phyloP scores from a whole-genome alignment of 441 rosid species.

The Jatropha multifida region DNA sequence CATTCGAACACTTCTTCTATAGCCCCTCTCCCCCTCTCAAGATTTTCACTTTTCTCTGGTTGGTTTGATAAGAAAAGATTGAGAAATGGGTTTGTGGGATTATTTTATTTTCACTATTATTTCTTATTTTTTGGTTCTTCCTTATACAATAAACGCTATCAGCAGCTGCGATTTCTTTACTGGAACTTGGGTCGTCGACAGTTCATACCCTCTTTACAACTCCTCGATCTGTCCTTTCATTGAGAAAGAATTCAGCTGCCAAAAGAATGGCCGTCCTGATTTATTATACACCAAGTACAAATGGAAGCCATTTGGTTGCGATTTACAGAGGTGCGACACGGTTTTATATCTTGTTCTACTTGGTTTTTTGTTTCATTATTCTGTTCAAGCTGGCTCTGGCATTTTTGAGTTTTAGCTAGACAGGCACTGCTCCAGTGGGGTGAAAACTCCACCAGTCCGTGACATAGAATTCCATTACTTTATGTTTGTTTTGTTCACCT shows the following conservation, averaged over 20 bases:
- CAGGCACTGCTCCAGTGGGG: not conserved
- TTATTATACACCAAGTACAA: slow-evolving; percentile 50
- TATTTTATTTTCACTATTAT: not conserved
- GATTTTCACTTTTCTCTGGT: not conserved
- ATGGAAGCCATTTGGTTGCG: slow-evolving; percentile 76
- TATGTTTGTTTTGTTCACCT: no score
- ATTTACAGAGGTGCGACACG: slow-evolving; percentile 45
- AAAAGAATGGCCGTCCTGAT: slow-evolving; percentile 82
- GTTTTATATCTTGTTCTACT: not conserved
- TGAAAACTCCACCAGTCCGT: no score
- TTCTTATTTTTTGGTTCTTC: slow-evolving; percentile 14
- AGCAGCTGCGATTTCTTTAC: slow-evolving; percentile 49
- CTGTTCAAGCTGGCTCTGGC: not conserved
- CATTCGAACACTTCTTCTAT: not conserved
- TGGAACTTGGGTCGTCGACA: slow-evolving; percentile 67
- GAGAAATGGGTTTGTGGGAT: not conserved
- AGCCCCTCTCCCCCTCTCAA: not conserved
- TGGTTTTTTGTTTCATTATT: not conserved
- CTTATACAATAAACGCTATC: slow-evolving; percentile 12
- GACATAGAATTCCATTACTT: no score
- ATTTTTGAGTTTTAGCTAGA: not conserved
- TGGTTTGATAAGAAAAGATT: not conserved
- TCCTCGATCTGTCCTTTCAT: slow-evolving; percentile 65
- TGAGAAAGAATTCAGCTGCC: slow-evolving; percentile 67
- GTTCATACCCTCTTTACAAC: slow-evolving; percentile 59